Base-by-base conservation (phyloP, 2,329 filamentous ascomycete genomes). In the Fusarium sarcochroum region DNA sequence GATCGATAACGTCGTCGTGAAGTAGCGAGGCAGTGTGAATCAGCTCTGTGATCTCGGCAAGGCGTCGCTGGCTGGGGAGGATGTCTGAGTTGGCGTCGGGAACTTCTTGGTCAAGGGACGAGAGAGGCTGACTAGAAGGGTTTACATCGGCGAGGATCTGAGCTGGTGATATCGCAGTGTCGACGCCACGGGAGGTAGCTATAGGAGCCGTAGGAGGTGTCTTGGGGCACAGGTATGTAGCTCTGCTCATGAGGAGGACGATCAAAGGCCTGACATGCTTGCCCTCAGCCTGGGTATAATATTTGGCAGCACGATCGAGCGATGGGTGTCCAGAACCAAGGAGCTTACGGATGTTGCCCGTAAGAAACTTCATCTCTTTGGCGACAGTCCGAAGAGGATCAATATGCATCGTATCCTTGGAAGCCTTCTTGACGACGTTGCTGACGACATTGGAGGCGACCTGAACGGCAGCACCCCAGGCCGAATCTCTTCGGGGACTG, bases 1-100 rank as follows among this genome's bases (percentile, higher is more conserved):
- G 92, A 78, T 99, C 96, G 76, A 99, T 97, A 30, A 99, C 96
- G 81, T 99, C 96, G 85, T 99, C 96, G 81, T 99, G 96, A 15
- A 99, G 89, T 18, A 99, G 87, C 3, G 95, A 98, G 1, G 96
- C 94, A 1, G 96, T 98, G 80, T 99, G 96, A 70, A 99, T 98
- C 56, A 99, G 86, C 80, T 99, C 96, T 3, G 95, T 96, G 75
- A 99, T 98, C 80, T 99, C 96, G 52, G 96, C 96, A 37, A 99
- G 85, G 25, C 96, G 90, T 69, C 95, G 87, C 78, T 99, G 96
- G 18, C 93, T 92, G n/a, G 96, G 95, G 20, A 98, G 89, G 71
- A 99, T 96, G 71, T 93, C 89, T 72, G 87, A 80, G 55, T 85
- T 84, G 56, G 72, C 71, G 38, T 79, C 77, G 50, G 79, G 71